Base-by-base conservation (phyloP, 2,329 filamentous ascomycete genomes). In the Alternaria panax region DNA sequence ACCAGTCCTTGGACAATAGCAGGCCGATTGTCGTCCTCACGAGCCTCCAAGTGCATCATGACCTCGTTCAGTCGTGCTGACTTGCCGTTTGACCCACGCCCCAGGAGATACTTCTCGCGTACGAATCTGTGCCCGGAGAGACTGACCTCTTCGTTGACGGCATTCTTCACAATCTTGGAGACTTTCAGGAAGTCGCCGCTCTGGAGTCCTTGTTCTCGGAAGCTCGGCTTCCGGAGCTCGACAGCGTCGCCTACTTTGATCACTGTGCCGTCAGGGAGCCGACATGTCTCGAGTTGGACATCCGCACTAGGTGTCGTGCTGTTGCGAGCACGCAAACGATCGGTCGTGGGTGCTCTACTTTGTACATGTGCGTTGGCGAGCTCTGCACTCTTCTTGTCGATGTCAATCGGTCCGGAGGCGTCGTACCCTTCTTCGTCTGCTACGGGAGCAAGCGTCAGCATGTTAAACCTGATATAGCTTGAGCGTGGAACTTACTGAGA, bases 131-230 rank as follows among this genome's bases (percentile, higher is more conserved):
- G 62, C 0, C 74, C 73, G 9, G 63, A 42, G 1, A 75, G 45
- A 1, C n/a, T 38, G 3, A 73, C 51, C 8, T 69, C 51, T 8
- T 65, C 62, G 0, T 63, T 71, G 22, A 59, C 34, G 0, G 67
- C 6, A 34, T 71, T 54, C 16, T 60, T 48, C 1, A 71, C 38
- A 18, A 76, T 71, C 2, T 34, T n/a, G 1, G 43, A 59, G 12
- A 75, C 60, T 0, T 62, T 46, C 0, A 76, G 27, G 51, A 74
- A 74, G 24, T 75, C 72, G 0, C 70, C 69, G 20, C 57, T 63
- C 1, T 64, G 57, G 2, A 66, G 38, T 2, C 36, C 43, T 7
- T 25, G 14, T 4, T 30, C 4, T 4, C 52, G 51, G 7, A 30
- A 34, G 0, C 43, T 41, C 0, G 46, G 56, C 20, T 70, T 64